Evolutionary conservation across 2,329 filamentous ascomycete genomes (phyloP).

Genomic region (Alternaria incomplexa): DNA sequence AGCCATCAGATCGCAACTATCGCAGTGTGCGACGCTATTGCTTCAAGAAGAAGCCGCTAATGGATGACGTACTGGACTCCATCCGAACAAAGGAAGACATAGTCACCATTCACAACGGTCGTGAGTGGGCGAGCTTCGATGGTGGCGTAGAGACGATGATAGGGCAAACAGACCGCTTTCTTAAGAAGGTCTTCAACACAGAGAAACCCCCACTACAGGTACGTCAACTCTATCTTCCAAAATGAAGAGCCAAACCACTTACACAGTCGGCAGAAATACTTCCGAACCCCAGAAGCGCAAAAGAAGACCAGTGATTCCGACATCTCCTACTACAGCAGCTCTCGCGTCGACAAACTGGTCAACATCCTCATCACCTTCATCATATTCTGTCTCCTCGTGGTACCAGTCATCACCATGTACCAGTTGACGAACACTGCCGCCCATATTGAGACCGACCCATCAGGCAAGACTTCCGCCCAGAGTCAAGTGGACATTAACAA

Average conservation of each 20-base stretch:
- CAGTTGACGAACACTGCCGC: slow-evolving; percentile 36
- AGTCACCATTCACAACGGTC: slow-evolving; percentile 46
- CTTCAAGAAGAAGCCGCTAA: slow-evolving; percentile 44
- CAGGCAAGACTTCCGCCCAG: neutral
- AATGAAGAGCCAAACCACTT: neutral
- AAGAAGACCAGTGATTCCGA: slow-evolving; percentile 44
- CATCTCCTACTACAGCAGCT: slow-evolving; percentile 47
- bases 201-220: slow-evolving; percentile 35
- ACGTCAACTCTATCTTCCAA: neutral
- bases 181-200: slow-evolving; percentile 29
- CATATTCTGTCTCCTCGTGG: slow-evolving; percentile 51
- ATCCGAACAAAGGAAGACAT: slow-evolving; percentile 52
- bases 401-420: slow-evolving; percentile 52
- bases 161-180: slow-evolving; percentile 28
- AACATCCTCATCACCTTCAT: slow-evolving; percentile 52
- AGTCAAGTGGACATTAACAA: slow-evolving; percentile 15
- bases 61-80: slow-evolving; percentile 44
- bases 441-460: neutral
- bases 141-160: slow-evolving; percentile 46
- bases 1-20: slow-evolving; percentile 50
- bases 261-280: slow-evolving; percentile 34
- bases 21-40: slow-evolving; percentile 47
- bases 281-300: slow-evolving; percentile 48
- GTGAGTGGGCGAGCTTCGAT: slow-evolving; percentile 52
- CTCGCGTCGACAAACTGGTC: slow-evolving; percentile 49